phyloP scores from a whole-genome alignment of 2,329 filamentous ascomycete genomes.

The Cladosporium sp. region DNA sequence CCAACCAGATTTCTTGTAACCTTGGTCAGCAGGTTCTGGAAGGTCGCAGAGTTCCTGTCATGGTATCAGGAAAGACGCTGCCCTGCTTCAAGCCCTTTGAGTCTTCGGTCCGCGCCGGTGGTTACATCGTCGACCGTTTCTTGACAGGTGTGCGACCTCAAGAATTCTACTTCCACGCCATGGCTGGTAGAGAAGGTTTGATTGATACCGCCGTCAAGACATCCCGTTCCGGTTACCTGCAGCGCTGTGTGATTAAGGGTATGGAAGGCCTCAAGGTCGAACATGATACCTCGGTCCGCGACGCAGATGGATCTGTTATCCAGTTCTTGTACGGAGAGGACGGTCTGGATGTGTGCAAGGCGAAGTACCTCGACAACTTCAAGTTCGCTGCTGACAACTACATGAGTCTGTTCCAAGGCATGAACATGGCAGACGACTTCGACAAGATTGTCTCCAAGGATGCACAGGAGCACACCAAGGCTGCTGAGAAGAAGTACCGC shows the following conservation, averaged over 20 bases:
- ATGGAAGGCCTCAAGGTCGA: slow-evolving; percentile 92
- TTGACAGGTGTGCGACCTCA: slow-evolving; percentile 95
- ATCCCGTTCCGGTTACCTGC: slow-evolving; percentile 90
- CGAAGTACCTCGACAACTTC: slow-evolving; percentile 86
- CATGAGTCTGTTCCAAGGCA: slow-evolving; percentile 70
- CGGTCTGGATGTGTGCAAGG: slow-evolving; percentile 88
- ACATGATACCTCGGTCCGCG: slow-evolving; percentile 90
- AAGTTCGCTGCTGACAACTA: slow-evolving; percentile 86
- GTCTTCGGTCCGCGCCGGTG: slow-evolving; percentile 80
- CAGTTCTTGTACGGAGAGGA: slow-evolving; percentile 98
- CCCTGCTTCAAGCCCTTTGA: slow-evolving; percentile 94
- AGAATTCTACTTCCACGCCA: slow-evolving; percentile 99
- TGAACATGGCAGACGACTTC: slow-evolving; percentile 58
- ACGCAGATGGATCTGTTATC: slow-evolving; percentile 86
- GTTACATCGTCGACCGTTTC: slow-evolving; percentile 93
- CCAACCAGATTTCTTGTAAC: slow-evolving; percentile 96
- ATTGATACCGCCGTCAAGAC: slow-evolving; percentile 99
- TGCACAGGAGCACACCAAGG: slow-evolving; percentile 57
- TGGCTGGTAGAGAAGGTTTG: slow-evolving; percentile 96
- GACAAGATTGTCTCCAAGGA: slow-evolving; percentile 63
- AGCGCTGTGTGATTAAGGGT: slow-evolving; percentile 95
- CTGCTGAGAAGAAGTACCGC: slow-evolving; percentile 71
- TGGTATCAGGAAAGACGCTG: slow-evolving; percentile 95
- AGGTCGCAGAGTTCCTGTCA: slow-evolving; percentile 87
- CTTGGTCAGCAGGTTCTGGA: slow-evolving; percentile 95